Conservation (phyloP, 768 basidiomycete species). For the Termitomyces sp. region DNA sequence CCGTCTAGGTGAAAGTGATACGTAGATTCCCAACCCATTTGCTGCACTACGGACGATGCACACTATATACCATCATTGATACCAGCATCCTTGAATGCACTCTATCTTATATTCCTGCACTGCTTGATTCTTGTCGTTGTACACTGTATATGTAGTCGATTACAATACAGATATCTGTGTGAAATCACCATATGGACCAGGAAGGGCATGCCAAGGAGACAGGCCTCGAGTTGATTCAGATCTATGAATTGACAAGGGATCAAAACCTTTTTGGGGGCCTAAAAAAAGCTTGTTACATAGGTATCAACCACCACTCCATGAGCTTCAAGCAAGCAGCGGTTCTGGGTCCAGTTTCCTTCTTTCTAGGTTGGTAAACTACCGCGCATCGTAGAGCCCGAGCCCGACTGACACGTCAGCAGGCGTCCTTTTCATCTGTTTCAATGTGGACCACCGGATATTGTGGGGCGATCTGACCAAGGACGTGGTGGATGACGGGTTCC, state of each 20-base stretch:
- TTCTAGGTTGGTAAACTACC: constrained; percentile 63
- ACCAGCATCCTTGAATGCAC: constrained; percentile 9
- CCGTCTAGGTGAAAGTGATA: constrained; percentile 20
- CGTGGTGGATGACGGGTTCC: constrained; percentile 70
- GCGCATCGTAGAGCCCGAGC: background rate
- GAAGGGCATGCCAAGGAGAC: background rate
- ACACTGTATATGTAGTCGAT: constrained; percentile 1
- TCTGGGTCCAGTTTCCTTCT: constrained; percentile 83
- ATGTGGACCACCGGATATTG: constrained; percentile 83
- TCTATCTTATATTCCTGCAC: constrained; percentile 9
- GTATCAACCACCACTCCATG: constrained; percentile 41
- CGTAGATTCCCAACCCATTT: constrained; percentile 6
- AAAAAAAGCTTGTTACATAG: background rate
- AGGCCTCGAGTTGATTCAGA: background rate
- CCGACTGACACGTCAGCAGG: constrained; percentile 38
- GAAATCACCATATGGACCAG: background rate
- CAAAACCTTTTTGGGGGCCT: background rate
- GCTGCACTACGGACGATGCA: constrained; percentile 8
- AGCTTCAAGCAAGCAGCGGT: constrained; percentile 90
- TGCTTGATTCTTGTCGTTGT: constrained; percentile 11
- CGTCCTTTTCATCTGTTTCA: constrained; percentile 79
- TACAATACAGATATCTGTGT: background rate
- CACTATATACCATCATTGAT: constrained; percentile 16
- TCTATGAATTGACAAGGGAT: background rate
- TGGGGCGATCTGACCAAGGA: constrained; percentile 66